Evolutionary conservation across 2,329 filamentous ascomycete species (phyloP).

Genomic region (Lasiodiplodia gonubiensis): DNA sequence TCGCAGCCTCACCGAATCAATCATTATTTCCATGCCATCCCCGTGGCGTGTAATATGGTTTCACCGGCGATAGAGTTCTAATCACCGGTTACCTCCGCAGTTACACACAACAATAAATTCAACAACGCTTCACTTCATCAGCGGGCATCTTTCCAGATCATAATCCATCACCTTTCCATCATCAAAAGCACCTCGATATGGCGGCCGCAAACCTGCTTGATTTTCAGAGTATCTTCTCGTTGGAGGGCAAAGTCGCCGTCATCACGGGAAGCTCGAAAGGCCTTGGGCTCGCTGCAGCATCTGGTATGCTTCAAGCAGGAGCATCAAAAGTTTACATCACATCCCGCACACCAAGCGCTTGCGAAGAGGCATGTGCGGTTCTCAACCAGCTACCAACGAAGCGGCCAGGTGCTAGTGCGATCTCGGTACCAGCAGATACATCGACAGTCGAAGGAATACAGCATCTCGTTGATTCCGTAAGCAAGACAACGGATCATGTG

Average conservation of each 20-base stretch:
- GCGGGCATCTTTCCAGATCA: too few relatives aligned
- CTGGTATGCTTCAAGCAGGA: slow-evolving; percentile 48
- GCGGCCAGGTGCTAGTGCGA: slow-evolving; percentile 41
- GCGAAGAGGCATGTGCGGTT: slow-evolving; percentile 47
- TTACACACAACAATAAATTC: too few relatives aligned
- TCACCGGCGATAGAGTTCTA: too few relatives aligned
- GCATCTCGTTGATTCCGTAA: slow-evolving; percentile 41
- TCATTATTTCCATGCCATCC: too few relatives aligned
- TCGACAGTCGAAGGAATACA: slow-evolving; percentile 45
- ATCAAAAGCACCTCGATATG: not conserved
- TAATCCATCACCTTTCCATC: too few relatives aligned
- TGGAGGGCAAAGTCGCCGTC: slow-evolving; percentile 46
- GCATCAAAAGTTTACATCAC: slow-evolving; percentile 48
- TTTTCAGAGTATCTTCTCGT: slow-evolving; percentile 44
- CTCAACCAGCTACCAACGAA: slow-evolving; percentile 45
- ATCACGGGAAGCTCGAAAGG: slow-evolving; percentile 48
- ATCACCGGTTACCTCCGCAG: too few relatives aligned
- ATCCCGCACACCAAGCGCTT: slow-evolving; percentile 48
- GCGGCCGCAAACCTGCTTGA: slow-evolving; percentile 34
- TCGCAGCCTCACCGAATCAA: too few relatives aligned
- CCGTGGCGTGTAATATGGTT: too few relatives aligned
- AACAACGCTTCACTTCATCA: too few relatives aligned
- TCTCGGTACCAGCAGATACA: slow-evolving; percentile 47
- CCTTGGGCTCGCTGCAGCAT: slow-evolving; percentile 47
- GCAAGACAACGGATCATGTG: slow-evolving; percentile 39